Base-by-base conservation (phyloP, 2,329 filamentous ascomycete species). In the Pseudogymnoascus sp. region DNA sequence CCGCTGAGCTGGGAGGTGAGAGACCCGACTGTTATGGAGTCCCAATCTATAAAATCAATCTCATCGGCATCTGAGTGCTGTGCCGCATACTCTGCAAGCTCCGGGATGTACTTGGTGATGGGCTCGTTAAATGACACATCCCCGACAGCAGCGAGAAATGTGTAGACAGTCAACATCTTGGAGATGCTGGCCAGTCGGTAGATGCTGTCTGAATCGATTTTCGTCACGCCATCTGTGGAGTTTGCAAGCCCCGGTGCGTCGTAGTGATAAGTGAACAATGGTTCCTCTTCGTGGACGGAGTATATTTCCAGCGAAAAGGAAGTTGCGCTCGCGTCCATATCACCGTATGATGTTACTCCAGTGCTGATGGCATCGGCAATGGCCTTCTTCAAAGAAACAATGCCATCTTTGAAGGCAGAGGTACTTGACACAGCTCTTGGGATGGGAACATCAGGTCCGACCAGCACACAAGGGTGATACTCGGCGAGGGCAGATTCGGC, bases 81-180 rank as follows among this genome's bases (percentile, higher is more conserved):
- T 10, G 42, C 19, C 28, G 64, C 64, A 57, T 33, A 57, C 28
- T 38, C 64, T 4, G 50, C 38, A 21, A 80, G 73, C 67, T 80
- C 78, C 0, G 78, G 77, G 11, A 79, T 68, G 62, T 76, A 78
- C 23, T 74, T 73, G 0, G 77, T 78, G 62, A 80, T 74, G 6
- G 76, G 75, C 3, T 75, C 71, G 40, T 76, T 74, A 69, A 76
- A 79, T 33, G 72, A 68, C 15, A 67, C 64, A 62, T 78, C 75
- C 1, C 78, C 77, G n/a, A 72, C 71, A 64, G 78, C 73, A 13
- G 73, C 71, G 17, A 81, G 71, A 65, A 76, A 77, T 5, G 73
- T 73, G 62, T 76, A 78, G 2, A 79, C 73, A 2, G 75, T 78
- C 65, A 78, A 74, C 6, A 79, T 68, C 68, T 82, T 81, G 9